Evolutionary conservation across 306 rosid species (phyloP).

Genomic region (Vigna unguiculata): DNA sequence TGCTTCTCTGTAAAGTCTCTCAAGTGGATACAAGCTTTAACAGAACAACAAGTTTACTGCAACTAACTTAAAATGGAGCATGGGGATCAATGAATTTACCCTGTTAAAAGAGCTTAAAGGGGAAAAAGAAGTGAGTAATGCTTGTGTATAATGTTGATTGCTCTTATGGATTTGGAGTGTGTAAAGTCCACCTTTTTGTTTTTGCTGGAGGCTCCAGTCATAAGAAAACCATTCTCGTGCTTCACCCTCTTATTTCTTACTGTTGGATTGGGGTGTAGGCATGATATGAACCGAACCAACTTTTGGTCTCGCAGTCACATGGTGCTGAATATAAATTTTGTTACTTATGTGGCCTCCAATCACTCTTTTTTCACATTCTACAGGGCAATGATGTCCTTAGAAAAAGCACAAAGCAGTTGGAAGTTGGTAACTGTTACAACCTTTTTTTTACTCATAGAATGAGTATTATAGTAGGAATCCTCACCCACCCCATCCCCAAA

Average conservation of each 20-base stretch:
- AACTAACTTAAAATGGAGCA: slow-evolving; percentile 37
- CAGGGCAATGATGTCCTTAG: slow-evolving; percentile 45
- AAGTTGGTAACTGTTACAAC: slow-evolving; percentile 44
- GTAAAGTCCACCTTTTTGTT: slow-evolving; percentile 47
- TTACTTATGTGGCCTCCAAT: slow-evolving; percentile 45
- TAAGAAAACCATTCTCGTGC: slow-evolving; percentile 44
- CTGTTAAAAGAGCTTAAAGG: slow-evolving; percentile 4
- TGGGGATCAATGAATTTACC: slow-evolving; percentile 37
- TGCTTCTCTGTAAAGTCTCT: slow-evolving; percentile 54
- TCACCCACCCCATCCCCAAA: slow-evolving; percentile 18
- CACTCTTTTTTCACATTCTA: slow-evolving; percentile 38
- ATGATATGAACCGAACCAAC: slow-evolving; percentile 49
- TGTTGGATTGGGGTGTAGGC: slow-evolving; percentile 43
- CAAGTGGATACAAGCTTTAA: slow-evolving; percentile 48
- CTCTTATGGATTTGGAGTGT: slow-evolving; percentile 37
- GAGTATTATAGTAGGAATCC: slow-evolving; percentile 27
- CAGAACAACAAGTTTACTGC: slow-evolving; percentile 38
- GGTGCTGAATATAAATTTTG: slow-evolving; percentile 53
- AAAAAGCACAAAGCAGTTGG: slow-evolving; percentile 53
- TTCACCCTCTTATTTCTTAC: slow-evolving; percentile 6
- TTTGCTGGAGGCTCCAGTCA: slow-evolving; percentile 53
- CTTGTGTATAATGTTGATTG: slow-evolving; percentile 29
- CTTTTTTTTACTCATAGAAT: slow-evolving; percentile 38
- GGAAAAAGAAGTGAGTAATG: slow-evolving; percentile 14
- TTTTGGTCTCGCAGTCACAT: slow-evolving; percentile 49